Evolutionary conservation across 371 early-diverging fungal genomes (phyloP).

Genomic region (Lichtheimia hyalospora): DNA sequence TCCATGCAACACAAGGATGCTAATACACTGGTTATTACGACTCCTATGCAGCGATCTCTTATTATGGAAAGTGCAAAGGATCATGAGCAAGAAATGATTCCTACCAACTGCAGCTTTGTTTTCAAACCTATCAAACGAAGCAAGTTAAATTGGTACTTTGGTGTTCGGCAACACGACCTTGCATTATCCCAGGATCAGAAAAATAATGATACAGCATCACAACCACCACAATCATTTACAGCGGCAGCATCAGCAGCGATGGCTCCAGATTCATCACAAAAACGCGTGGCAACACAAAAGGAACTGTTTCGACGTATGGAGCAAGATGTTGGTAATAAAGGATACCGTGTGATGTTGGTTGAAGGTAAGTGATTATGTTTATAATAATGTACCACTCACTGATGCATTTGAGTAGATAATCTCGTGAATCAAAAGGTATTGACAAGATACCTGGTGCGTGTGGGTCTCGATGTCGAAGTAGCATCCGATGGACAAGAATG

Average conservation of each 20-base stretch:
- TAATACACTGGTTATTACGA: conserved; percentile 54
- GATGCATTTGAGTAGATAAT: conserved; percentile 41
- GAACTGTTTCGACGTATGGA: conserved; percentile 58
- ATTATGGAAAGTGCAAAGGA: conserved; percentile 52
- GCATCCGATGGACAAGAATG: conserved; percentile 59
- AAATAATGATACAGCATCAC: neutral
- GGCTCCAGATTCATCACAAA: conserved; percentile 46
- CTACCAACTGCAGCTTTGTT: conserved; percentile 52
- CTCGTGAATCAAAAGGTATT: conserved; percentile 64
- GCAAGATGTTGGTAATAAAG: conserved; percentile 52
- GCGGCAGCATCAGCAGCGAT: conserved; percentile 3
- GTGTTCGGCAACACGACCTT: conserved; percentile 30
- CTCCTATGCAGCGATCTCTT: conserved; percentile 58
- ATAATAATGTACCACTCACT: neutral
- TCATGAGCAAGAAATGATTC: conserved; percentile 29
- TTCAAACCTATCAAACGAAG: conserved; percentile 61
- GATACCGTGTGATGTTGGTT: conserved; percentile 47
- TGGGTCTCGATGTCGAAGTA: conserved; percentile 53
- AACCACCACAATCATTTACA: neutral
- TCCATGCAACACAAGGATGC: conserved; percentile 42
- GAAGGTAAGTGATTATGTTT: conserved; percentile 41
- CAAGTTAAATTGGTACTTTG: conserved; percentile 58
- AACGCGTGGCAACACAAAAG: conserved; percentile 51
- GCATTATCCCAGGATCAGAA: neutral
- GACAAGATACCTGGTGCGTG: conserved; percentile 47